Evolutionary conservation across 2,329 filamentous ascomycete genomes (phyloP).

Genomic region (Exophiala aquamarina): DNA sequence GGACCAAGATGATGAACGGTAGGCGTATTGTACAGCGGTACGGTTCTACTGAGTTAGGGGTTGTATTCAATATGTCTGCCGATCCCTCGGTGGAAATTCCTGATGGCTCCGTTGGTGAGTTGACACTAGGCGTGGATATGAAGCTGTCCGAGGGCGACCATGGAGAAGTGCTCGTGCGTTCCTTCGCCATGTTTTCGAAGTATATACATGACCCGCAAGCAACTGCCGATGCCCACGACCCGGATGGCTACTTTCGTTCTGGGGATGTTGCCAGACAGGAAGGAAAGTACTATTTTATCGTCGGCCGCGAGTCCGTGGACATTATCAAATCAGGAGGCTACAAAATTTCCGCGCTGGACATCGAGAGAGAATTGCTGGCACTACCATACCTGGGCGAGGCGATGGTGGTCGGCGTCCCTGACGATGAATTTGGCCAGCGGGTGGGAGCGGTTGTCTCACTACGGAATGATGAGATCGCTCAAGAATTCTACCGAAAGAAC

Average conservation of each 20-base stretch:
- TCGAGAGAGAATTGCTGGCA: conserved; percentile 49
- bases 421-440: conserved; percentile 51
- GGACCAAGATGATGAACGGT: conserved; percentile 43
- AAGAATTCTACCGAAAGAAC: conserved; percentile 22
- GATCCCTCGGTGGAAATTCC: conserved; percentile 30
- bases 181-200: conserved; percentile 43
- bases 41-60: conserved; percentile 46
- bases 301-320: conserved; percentile 48
- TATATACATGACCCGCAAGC: conserved; percentile 39
- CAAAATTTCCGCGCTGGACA: conserved; percentile 52
- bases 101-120: conserved; percentile 34
- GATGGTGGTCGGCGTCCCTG: conserved; percentile 50
- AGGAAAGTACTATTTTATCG: conserved; percentile 43
- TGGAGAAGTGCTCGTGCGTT: conserved; percentile 47
- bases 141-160: conserved; percentile 47
- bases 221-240: conserved; percentile 27
- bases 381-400: conserved; percentile 49
- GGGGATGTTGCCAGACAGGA: conserved; percentile 36
- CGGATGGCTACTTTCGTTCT: conserved; percentile 44
- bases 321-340: conserved; percentile 55
- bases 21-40: conserved; percentile 45
- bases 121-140: conserved; percentile 40
- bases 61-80: conserved; percentile 43
- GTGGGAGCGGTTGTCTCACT: conserved; percentile 45
- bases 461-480: conserved; percentile 23